These are phyloP conservation scores for Viridothelium virens DNA, from an alignment of 495 filamentous ascomycete genomes.

Conservation along the genomic window DNA sequence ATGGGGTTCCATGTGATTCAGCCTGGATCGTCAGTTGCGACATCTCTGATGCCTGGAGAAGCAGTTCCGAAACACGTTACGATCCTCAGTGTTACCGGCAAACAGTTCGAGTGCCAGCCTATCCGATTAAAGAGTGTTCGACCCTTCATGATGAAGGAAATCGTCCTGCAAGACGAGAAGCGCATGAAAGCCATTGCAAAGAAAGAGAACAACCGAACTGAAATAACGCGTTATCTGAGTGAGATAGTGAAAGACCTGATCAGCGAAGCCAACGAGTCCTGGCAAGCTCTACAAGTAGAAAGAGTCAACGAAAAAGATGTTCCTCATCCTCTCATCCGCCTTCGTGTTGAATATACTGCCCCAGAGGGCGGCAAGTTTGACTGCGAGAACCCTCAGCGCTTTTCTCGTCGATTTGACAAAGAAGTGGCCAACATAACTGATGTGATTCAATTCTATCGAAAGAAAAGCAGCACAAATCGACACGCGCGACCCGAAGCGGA, in stretches of 20 bases:
- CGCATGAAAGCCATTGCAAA: constrained; percentile 68
- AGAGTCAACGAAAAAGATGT: constrained; percentile 47
- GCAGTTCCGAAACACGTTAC: constrained; percentile 86
- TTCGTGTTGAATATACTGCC: constrained; percentile 85
- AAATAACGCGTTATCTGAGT: constrained; percentile 69
- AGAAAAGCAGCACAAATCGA: constrained; percentile 52
- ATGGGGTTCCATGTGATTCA: constrained; percentile 94
- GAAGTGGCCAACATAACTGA: constrained; percentile 92
- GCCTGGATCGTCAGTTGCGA: constrained; percentile 91
- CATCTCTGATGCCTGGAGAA: constrained; percentile 82
- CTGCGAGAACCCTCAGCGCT: constrained; percentile 91
- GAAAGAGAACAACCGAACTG: constrained; percentile 71
- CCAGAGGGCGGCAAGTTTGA: constrained; percentile 82
- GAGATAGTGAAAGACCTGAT: constrained; percentile 77
- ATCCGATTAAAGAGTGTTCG: constrained; percentile 81
- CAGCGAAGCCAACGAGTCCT: constrained; percentile 70
- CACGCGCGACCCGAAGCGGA: constrained; percentile 36
- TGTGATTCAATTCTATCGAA: constrained; percentile 85
- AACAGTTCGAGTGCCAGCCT: constrained; percentile 70
- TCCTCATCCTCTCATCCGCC: constrained; percentile 75
- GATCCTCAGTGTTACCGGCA: constrained; percentile 74
- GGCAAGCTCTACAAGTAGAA: constrained; percentile 51
- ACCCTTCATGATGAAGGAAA: constrained; percentile 81
- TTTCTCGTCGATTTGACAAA: constrained; percentile 85
- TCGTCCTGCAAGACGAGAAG: constrained; percentile 67